Percentiles rank a stretch among this genome's conserved stretches.
phyloP scores from a whole-genome alignment of 192 early-diverging fungal species.

The Coemansia reversa region DNA sequence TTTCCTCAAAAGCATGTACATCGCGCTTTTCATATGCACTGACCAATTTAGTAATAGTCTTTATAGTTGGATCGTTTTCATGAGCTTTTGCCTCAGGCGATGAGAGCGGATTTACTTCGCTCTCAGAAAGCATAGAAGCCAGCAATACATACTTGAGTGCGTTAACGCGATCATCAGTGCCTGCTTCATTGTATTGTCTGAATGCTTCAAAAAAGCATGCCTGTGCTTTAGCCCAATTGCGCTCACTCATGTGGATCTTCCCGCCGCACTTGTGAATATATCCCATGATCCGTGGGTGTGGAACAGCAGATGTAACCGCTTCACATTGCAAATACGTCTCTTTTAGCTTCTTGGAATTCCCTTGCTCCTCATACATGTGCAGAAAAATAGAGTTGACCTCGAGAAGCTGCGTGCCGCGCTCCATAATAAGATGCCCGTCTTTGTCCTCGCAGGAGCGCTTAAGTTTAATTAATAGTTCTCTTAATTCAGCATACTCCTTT shows the following conservation, averaged over 20 bases:
- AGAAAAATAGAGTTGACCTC: slow-evolving; percentile 96
- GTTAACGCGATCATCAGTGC: slow-evolving; percentile 85
- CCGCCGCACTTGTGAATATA: slow-evolving; percentile 96
- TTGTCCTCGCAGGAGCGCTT: slow-evolving; percentile 21
- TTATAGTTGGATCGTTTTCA: slow-evolving; percentile 87
- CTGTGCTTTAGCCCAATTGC: slow-evolving; percentile 87
- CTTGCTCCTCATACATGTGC: slow-evolving; percentile 91
- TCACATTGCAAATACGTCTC: slow-evolving; percentile 87
- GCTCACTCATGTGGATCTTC: slow-evolving; percentile 97
- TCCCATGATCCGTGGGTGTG: slow-evolving; percentile 95
- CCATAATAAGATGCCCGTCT: slow-evolving; percentile 53
- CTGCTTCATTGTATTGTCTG: slow-evolving; percentile 97
- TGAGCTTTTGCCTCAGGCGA: slow-evolving; percentile 98
- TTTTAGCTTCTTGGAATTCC: slow-evolving; percentile 87
- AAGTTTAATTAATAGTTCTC: slow-evolving; percentile 20
- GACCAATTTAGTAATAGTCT: slow-evolving; percentile 91
- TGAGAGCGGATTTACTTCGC: slow-evolving; percentile 93
- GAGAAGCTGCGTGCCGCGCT: slow-evolving; percentile 89
- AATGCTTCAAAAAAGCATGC: slow-evolving; percentile 97
- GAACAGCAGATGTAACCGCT: slow-evolving; percentile 87
- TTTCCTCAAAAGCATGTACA: slow-evolving; percentile 85
- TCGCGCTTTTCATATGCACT: slow-evolving; percentile 88
- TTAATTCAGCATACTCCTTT: slow-evolving; percentile 18
- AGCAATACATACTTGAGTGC: slow-evolving; percentile 94
- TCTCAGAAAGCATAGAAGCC: slow-evolving; percentile 96